A percentile compares a stretch with the other conserved stretches of the same genome.
These are phyloP conservation scores for Rhytidhysteron rufulum DNA, from an alignment of 2,329 filamentous ascomycete genomes.

Conservation along the genomic window DNA sequence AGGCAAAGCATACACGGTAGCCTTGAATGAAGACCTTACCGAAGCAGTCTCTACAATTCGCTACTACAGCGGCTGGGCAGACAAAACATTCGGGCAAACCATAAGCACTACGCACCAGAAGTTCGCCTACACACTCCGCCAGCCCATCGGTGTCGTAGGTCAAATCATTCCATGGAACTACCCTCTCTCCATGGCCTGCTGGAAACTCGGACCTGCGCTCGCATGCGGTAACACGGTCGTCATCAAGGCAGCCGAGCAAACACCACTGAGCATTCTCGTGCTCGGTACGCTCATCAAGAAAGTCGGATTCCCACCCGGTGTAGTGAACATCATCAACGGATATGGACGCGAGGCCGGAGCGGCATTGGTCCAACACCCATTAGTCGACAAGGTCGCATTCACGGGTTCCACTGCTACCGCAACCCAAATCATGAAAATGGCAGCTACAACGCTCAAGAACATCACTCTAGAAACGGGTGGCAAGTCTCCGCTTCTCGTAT, in stretches of 20 bases:
- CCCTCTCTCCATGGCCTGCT: slow-evolving; percentile 37
- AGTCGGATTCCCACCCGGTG: slow-evolving; percentile 59
- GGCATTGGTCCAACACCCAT: slow-evolving; percentile 52
- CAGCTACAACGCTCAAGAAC: slow-evolving; percentile 52
- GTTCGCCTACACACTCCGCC: slow-evolving; percentile 68
- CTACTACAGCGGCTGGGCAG: slow-evolving; percentile 73
- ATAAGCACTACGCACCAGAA: slow-evolving; percentile 64
- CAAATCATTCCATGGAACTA: slow-evolving; percentile 41
- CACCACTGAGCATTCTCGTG: slow-evolving; percentile 54
- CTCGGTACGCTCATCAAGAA: slow-evolving; percentile 51
- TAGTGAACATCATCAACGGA: slow-evolving; percentile 56
- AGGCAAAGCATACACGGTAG: slow-evolving; percentile 61
- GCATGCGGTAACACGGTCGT: slow-evolving; percentile 54
- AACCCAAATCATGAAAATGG: slow-evolving; percentile 53
- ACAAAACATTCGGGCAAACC: slow-evolving; percentile 71
- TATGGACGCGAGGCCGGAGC: slow-evolving; percentile 58
- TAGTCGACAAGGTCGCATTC: slow-evolving; percentile 57
- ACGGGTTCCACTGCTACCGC: slow-evolving; percentile 56
- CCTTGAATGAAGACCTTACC: slow-evolving; percentile 57
- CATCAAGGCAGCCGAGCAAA: slow-evolving; percentile 53
- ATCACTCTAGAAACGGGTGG: slow-evolving; percentile 58
- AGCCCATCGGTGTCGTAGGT: slow-evolving; percentile 52
- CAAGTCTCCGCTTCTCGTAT: slow-evolving; percentile 51
- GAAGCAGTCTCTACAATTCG: slow-evolving; percentile 55
- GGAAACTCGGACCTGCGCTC: slow-evolving; percentile 55